Percentiles rank a stretch among this genome's conserved stretches.
Evolutionary conservation across 495 filamentous ascomycete species (phyloP).

Genomic region (Lasiosphaeria hispida): DNA sequence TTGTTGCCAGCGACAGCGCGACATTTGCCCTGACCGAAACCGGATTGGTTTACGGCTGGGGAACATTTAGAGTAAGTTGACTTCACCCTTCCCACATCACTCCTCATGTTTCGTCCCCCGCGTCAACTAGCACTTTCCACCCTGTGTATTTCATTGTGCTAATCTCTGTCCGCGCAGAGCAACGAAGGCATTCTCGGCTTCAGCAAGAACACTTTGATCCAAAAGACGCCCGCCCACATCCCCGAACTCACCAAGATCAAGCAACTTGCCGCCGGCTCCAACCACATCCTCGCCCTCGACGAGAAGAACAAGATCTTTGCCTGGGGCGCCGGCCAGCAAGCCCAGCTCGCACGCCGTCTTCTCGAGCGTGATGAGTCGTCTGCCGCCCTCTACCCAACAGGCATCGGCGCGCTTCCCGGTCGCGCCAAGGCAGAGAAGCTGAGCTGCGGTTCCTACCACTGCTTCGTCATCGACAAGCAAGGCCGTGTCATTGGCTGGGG

Average conservation of each 20-base stretch:
- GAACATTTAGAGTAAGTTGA: constrained; percentile 60
- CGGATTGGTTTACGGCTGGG: constrained; percentile 66
- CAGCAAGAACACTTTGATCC: constrained; percentile 35
- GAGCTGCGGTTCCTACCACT: constrained; percentile 65
- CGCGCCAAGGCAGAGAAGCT: constrained; percentile 55
- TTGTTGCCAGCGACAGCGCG: constrained; percentile 62
- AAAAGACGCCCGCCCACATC: constrained; percentile 36
- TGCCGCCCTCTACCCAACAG: constrained; percentile 62
- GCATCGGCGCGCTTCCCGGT: constrained; percentile 61
- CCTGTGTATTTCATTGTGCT: constrained; percentile 5
- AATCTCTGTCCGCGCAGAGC: constrained; percentile 22
- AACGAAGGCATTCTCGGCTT: constrained; percentile 73
- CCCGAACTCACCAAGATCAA: constrained; percentile 60
- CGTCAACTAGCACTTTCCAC: not conserved
- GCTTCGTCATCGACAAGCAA: constrained; percentile 70
- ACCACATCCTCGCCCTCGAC: constrained; percentile 71
- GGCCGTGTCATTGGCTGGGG: constrained; percentile 81
- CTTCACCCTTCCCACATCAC: not conserved
- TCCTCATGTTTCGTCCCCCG: not conserved
- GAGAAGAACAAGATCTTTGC: constrained; percentile 62
- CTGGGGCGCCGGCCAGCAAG: constrained; percentile 73
- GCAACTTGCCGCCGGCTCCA: constrained; percentile 58
- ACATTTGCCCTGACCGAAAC: constrained; percentile 63
- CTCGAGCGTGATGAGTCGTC: constrained; percentile 54
- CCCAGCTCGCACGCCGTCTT: constrained; percentile 70